phyloP scores from a whole-genome alignment of 305 asterid genomes.

The Solanum chacoense region DNA sequence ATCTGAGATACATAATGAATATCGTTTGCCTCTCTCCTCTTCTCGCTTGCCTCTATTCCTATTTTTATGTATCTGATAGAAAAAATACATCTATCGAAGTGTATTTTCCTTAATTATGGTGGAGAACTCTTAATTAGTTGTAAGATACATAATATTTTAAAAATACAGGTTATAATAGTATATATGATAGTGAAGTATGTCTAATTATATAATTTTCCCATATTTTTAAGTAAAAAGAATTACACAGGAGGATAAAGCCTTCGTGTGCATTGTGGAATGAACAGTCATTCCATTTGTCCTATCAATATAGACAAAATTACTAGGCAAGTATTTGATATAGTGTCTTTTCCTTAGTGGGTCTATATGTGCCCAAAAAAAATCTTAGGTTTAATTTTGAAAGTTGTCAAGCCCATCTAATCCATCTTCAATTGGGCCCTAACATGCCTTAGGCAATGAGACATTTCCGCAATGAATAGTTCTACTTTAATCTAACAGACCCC shows the following conservation, averaged over 20 bases:
- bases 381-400: neutral
- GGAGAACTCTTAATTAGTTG: too few species aligned
- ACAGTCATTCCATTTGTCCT: neutral
- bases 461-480: neutral
- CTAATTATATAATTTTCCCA: neutral
- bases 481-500: neutral
- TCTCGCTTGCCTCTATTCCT: neutral
- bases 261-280: neutral
- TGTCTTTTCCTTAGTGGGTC: neutral
- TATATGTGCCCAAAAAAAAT: neutral
- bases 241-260: neutral
- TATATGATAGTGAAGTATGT: too few species aligned
- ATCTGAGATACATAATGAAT: neutral
- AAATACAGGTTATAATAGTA: too few species aligned
- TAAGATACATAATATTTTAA: neutral
- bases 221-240: neutral
- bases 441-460: neutral
- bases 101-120: neutral
- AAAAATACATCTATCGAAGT: too few species aligned
- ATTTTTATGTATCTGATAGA: too few species aligned
- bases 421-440: neutral
- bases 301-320: neutral
- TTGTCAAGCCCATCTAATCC: neutral
- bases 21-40: neutral
- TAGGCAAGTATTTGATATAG: neutral